Base-by-base conservation (phyloP, 2,329 filamentous ascomycete genomes). In the Scopulariopsis brevicaulis region DNA sequence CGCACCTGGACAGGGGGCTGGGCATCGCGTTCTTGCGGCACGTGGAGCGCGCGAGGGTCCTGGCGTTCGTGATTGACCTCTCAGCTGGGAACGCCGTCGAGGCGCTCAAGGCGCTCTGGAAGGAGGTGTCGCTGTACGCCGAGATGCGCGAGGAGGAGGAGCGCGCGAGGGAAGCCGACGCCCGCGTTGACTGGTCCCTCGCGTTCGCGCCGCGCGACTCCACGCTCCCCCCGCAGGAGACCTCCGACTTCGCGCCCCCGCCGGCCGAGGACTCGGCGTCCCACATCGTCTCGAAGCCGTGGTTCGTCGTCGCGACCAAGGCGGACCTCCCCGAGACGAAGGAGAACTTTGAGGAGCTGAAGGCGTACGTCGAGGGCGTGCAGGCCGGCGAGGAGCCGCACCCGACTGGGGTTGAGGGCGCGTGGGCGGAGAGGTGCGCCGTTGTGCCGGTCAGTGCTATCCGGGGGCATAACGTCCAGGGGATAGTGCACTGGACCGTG, bases 241-340 rank as follows among this genome's bases (percentile, higher is more conserved):
- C 55, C 7, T 43, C 46, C 10, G 51, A 63, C 68, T 51, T 32
- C 10, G 18, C 56, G 1, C 55, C 55, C 1, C 40, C 53, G 32
- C 58, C 59, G 32, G 67, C 68, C 22, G 70, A 68, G 48, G 66
- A 65, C 11, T 68, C 70, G 3, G 77, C 71, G n/a, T 68, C 89
- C n/a, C 83, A 87, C 48, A 95, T 97, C 63, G 88, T 89, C n/a
- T 83, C 82, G 37, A 99, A 99, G 74, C 92, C 94, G 1, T 99
- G 94, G 94, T 94, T 96, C 66, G 92, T 96, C 5, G 85, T 96
- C 51, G 93, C 90, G 1, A 96, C 92, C 22, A 97, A 97, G 72
- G 92, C 90, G 1, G 93, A 97, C 69, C 69, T 96, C 58, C 82
- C 85, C 3, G 81, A 80, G 3, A 96, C 94, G 1, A 82, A 91